phyloP scores from a whole-genome alignment of 495 filamentous ascomycete species.

The Bacidia gigantensis region DNA sequence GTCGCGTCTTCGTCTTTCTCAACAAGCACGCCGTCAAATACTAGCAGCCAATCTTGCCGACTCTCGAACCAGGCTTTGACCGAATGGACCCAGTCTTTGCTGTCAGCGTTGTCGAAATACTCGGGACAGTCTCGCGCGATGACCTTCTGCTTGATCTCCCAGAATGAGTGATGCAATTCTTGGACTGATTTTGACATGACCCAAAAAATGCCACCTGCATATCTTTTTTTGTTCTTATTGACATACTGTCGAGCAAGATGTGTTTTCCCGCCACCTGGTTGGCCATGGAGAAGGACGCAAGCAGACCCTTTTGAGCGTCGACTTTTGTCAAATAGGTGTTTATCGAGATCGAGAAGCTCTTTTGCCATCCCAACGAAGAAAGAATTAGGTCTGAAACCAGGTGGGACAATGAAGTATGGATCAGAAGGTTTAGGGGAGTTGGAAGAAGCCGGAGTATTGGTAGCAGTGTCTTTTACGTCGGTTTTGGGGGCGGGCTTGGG shows the following conservation, averaged over 20 bases:
- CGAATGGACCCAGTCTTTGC: constrained; percentile 35
- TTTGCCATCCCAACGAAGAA: constrained; percentile 62
- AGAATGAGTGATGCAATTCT: constrained; percentile 53
- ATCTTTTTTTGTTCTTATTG: constrained; percentile 49
- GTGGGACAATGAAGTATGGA: constrained; percentile 50
- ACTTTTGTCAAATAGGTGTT: constrained; percentile 51
- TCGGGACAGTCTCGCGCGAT: constrained; percentile 33
- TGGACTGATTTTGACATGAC: constrained; percentile 52
- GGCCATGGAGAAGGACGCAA: constrained; percentile 55
- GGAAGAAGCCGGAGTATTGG: constrained; percentile 6
- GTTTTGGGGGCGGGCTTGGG: constrained; percentile 8
- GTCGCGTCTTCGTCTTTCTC: constrained; percentile 43
- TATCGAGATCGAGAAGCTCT: constrained; percentile 54
- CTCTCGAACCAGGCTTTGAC: constrained; percentile 59
- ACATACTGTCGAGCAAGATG: constrained; percentile 75
- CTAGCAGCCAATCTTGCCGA: constrained; percentile 58
- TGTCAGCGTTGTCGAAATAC: constrained; percentile 6
- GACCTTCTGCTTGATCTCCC: constrained; percentile 52
- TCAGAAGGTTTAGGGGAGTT: constrained; percentile 8
- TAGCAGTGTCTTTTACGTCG: constrained; percentile 11
- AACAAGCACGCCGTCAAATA: constrained; percentile 64
- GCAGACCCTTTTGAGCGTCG: constrained; percentile 46
- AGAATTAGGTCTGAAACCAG: constrained; percentile 64
- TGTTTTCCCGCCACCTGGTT: constrained; percentile 69
- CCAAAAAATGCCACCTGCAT: constrained; percentile 70